Evolutionary conservation across 352 stramenopile species (phyloP).

Genomic region (Globisporangium rhizosaccharum): DNA sequence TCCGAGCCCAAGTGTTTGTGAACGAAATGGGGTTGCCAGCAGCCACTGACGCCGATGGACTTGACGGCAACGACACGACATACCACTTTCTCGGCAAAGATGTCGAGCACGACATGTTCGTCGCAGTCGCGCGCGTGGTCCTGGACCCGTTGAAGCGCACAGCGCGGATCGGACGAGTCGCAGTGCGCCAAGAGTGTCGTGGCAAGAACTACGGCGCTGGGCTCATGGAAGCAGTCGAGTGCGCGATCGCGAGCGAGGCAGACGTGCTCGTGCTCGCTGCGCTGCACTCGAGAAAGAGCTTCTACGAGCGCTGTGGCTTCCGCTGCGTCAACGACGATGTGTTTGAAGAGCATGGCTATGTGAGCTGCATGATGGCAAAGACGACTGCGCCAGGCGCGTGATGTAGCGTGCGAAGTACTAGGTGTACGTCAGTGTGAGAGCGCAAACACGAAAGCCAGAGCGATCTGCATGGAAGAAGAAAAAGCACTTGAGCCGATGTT

Average conservation of each 20-base stretch:
- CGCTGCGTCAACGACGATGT: too few relatives aligned
- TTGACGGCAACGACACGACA: constrained; percentile 39
- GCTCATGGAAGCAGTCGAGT: not conserved
- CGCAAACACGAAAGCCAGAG: too few relatives aligned
- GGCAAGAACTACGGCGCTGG: not conserved
- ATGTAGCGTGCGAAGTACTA: too few relatives aligned
- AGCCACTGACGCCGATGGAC: constrained; percentile 32
- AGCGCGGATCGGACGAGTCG: not conserved
- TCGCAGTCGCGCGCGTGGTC: not conserved
- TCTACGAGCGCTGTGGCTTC: too few relatives aligned
- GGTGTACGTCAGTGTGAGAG: too few relatives aligned
- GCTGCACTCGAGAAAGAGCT: too few relatives aligned
- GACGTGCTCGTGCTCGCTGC: too few relatives aligned
- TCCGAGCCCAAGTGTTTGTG: constrained; percentile 51
- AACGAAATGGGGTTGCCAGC: constrained; percentile 40
- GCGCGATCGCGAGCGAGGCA: not conserved
- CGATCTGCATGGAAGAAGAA: too few relatives aligned
- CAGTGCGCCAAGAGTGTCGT: not conserved
- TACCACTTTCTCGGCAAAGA: constrained; percentile 38
- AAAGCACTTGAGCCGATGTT: too few relatives aligned
- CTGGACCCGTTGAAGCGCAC: not conserved
- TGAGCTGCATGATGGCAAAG: too few relatives aligned
- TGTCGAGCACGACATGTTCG: not conserved
- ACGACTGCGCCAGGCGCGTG: too few relatives aligned
- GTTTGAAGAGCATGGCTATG: too few relatives aligned